phyloP scores from a whole-genome alignment of 768 basidiomycete species.

The Leccinum olivaceopallidum region DNA sequence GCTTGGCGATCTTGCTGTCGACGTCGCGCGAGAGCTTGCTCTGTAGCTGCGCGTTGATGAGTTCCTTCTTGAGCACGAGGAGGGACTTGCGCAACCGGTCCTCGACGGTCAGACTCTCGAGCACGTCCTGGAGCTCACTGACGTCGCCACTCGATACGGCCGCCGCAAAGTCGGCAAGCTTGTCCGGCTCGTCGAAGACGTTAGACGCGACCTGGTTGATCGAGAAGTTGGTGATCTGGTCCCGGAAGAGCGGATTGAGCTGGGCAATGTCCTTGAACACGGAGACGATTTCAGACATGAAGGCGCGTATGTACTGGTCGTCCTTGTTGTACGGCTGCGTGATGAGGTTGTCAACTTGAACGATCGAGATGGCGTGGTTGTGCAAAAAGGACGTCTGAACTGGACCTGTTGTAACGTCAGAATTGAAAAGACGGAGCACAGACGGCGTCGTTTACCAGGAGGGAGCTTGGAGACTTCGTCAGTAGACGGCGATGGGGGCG shows the following conservation, averaged over 20 bases:
- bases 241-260: slow-evolving; percentile 95
- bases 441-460: slow-evolving; percentile 18
- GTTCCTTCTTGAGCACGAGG: slow-evolving; percentile 93
- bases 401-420: slow-evolving; percentile 42
- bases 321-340: slow-evolving; percentile 88
- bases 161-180: slow-evolving; percentile 95
- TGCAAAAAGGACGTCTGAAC: slow-evolving; percentile 86
- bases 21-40: slow-evolving; percentile 91
- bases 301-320: slow-evolving; percentile 92
- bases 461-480: slow-evolving; percentile 29
- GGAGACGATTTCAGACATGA: slow-evolving; percentile 94
- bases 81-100: slow-evolving; percentile 90
- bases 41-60: slow-evolving; percentile 95
- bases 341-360: slow-evolving; percentile 80
- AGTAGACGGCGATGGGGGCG: slow-evolving; percentile 33
- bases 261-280: slow-evolving; percentile 99
- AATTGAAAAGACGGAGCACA: background rate
- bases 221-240: slow-evolving; percentile 96
- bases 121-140: slow-evolving; percentile 87
- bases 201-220: slow-evolving; percentile 91
- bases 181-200: slow-evolving; percentile 97
- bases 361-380: slow-evolving; percentile 81
- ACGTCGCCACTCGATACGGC: slow-evolving; percentile 95
- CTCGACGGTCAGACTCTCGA: slow-evolving; percentile 83
- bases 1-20: slow-evolving; percentile 91